Base-by-base conservation (phyloP, 1,284 basidiomycete species). In the Ceraceosorus bombacis region DNA sequence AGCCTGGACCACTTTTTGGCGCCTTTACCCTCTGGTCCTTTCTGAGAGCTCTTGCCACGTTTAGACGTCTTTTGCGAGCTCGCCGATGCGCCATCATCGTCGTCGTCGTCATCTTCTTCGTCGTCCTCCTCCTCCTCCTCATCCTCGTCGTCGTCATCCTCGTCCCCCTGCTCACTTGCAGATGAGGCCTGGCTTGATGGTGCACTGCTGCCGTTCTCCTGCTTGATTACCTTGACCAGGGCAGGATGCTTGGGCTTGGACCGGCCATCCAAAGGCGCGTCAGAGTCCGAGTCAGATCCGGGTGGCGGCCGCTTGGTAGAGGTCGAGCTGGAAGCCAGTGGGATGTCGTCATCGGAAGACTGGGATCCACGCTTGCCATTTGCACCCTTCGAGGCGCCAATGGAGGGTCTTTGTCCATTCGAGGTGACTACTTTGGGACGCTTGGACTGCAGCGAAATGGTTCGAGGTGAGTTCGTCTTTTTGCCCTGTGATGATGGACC, bases 1-100 rank as follows among this genome's bases (percentile, higher is more conserved):
- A 98, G 83, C 8, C 89, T 93, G 58, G 84, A 84, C 95, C 95
- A 98, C 79, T 97, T 84, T 55, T 73, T 69, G 50, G 70, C 70
- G 52, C 70, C 70, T 1, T 63, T 65, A 49, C 71, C 69, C 57
- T 68, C 68, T 8, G 64, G 62, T 6, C 57, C 55, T 39, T 53
- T 56, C 65, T 67, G 2, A 53, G 49, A 51, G 59, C 65, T 27
- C 61, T 60, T 49, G 53, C 46, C 37, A 49, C 41, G 46, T 54
- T 59, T 51, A 59, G 48, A 51, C 46, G 64, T 79, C 79, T 57
- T 79, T 71, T 36, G 81, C 62, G 80, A 79, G 51, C 82, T 83
- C 13, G 81, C 81, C 12, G 79, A 79, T 27, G 53, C 68, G 50
- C 78, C 78, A 52, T 83, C 82, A 9, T 79, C 62, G 78, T 82